These are phyloP conservation scores for Coniochaeta hoffmannii DNA, from an alignment of 2,329 filamentous ascomycete genomes.

Conservation along the genomic window DNA sequence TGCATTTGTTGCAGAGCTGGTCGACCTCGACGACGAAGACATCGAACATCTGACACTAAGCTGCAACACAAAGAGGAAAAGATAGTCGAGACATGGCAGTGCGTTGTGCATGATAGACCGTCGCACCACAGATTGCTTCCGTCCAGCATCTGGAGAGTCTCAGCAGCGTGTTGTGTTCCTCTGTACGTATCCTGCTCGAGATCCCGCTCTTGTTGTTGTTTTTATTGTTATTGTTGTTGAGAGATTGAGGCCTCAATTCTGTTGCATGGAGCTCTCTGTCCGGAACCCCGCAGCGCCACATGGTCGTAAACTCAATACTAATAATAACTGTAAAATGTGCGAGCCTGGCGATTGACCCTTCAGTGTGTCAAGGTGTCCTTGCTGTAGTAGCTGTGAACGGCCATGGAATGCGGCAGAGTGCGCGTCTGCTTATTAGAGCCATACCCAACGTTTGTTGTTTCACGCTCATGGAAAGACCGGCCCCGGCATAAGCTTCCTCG, in stretches of 20 bases:
- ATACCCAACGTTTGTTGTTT: no score
- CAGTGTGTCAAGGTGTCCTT: no score
- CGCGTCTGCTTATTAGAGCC: no score
- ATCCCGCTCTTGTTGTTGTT: no score
- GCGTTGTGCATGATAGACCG: not conserved
- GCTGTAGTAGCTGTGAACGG: no score
- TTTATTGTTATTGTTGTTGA: no score
- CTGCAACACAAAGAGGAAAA: not conserved
- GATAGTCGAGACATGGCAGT: not conserved
- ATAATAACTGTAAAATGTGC: not conserved
- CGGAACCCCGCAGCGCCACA: conserved; percentile 1
- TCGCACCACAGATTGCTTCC: not conserved
- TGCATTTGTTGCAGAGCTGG: not conserved
- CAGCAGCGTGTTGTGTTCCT: no score
- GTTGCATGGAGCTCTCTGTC: not conserved
- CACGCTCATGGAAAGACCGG: no score
- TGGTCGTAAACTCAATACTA: not conserved
- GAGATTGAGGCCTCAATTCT: not conserved
- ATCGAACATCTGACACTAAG: not conserved
- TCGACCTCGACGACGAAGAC: not conserved
- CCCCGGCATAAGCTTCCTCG: no score
- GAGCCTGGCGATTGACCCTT: not conserved
- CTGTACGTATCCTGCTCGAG: no score
- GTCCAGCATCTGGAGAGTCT: no score
- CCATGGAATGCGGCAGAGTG: no score